Base-by-base conservation (phyloP, 2,329 filamentous ascomycete species). In the Stachybotrys elegans region DNA sequence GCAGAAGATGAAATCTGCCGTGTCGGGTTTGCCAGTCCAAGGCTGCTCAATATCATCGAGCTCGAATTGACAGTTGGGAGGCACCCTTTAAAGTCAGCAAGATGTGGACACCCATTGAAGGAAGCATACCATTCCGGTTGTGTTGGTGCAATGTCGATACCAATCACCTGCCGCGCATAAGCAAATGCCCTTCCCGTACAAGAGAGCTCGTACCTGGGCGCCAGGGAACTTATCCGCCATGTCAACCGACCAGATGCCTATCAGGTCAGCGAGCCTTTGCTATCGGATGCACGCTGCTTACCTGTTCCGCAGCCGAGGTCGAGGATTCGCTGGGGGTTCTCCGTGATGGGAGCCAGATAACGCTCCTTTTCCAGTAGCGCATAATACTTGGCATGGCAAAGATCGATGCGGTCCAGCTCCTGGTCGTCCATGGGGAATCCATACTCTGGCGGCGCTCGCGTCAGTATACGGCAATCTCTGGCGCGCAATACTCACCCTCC, bases 381-480 rank as follows among this genome's bases (percentile, higher is more conserved):
- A 21, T 46, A 56, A 49, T 63, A 65, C 45, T 63, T 63, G 22
- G 54, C 53, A 50, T 68, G 66, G 35, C 56, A 58, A 49, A 68
- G 51, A 48, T 68, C 65, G 29, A 68, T 65, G 31, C 67, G 56
- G 42, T 68, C 63, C 29, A 68, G 49, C 42, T 69, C 66, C 17
- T 51, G 48, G 42, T 67, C 63, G 42, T 69, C 66, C 55, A 67
- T 68, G 6, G 65, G 66, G 40, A 69, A 53, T 22, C 61, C 60
- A 54, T 66, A 66, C 48, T 67, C 62, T 65, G 40, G 14, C 14
- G 11, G 22, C 5, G 20, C n/a, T n/a, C n/a, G n/a, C n/a, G n/a
- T n/a, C n/a, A n/a, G n/a, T n/a, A 31, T 7, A n/a, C 23, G 37
- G 22, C 22, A 22, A 40, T 35, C 20, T 21, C 22, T n/a, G 16